Evolutionary conservation across 345 rosid species (phyloP).

Genomic region (Eutrema heterophyllum): DNA sequence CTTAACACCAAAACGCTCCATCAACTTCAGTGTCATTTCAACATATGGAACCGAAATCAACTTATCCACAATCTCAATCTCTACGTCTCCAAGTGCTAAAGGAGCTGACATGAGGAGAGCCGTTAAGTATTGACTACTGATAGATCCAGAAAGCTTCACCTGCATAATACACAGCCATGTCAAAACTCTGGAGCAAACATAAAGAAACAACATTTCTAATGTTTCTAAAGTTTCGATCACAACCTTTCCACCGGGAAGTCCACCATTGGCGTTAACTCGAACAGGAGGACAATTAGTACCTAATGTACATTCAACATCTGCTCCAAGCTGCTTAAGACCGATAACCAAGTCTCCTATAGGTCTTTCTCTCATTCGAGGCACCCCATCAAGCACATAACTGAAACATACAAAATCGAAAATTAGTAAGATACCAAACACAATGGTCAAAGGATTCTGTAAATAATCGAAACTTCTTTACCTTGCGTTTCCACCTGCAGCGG

Average conservation of each 20-base stretch:
- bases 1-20: conserved; percentile 74
- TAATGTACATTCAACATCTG: conserved; percentile 51
- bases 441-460: not conserved
- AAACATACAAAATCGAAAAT: not conserved
- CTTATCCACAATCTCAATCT: conserved; percentile 73
- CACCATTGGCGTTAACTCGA: conserved; percentile 59
- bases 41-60: conserved; percentile 84
- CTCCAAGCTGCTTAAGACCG: conserved; percentile 86
- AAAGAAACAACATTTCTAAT: not conserved
- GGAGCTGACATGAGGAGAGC: conserved; percentile 92
- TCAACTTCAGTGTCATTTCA: conserved; percentile 84
- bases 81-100: conserved; percentile 73
- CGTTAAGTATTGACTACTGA: conserved; percentile 86
- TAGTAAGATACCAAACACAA: not conserved
- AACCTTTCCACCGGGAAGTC: conserved; percentile 86
- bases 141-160: conserved; percentile 81
- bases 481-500: conserved; percentile 76
- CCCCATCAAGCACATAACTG: conserved; percentile 80
- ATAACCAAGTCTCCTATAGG: conserved; percentile 76
- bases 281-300: conserved; percentile 82
- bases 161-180: conserved; percentile 30
- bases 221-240: not conserved
- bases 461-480: conserved; percentile 33
- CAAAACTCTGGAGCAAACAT: not conserved
- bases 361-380: conserved; percentile 89